Percentiles rank a stretch among this genome's conserved stretches.
phyloP scores from a whole-genome alignment of 768 basidiomycete genomes.

The Amanita muscaria region DNA sequence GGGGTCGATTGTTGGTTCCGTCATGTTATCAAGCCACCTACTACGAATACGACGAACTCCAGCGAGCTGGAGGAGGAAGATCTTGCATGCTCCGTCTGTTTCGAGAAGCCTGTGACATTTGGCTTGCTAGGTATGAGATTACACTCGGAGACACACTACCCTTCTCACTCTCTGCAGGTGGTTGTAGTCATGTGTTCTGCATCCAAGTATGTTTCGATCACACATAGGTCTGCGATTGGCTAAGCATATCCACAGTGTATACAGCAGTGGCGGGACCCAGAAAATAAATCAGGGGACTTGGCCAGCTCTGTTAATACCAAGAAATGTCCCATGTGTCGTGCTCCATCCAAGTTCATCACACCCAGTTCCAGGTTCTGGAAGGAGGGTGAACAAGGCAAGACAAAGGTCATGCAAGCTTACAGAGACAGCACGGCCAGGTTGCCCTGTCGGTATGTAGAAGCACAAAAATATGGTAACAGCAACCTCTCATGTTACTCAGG shows the following conservation, averaged over 20 bases:
- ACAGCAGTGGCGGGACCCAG: conserved; percentile 65
- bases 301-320: conserved; percentile 55
- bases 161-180: conserved; percentile 31
- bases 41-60: conserved; percentile 11
- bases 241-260: conserved; percentile 47
- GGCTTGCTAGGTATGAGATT: conserved; percentile 51
- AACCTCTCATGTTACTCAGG: conserved; percentile 26
- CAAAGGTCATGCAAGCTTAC: conserved; percentile 43
- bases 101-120: conserved; percentile 61
- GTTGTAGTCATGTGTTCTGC: conserved; percentile 76
- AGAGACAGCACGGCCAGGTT: conserved; percentile 67
- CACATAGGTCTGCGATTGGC: neutral
- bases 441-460: conserved; percentile 48
- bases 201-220: conserved; percentile 37
- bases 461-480: neutral
- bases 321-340: conserved; percentile 73
- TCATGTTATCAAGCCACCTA: conserved; percentile 30
- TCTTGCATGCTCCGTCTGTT: conserved; percentile 61
- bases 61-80: conserved; percentile 31
- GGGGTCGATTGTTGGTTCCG: conserved; percentile 72
- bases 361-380: conserved; percentile 66
- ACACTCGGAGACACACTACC: neutral
- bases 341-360: conserved; percentile 55
- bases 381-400: conserved; percentile 45
- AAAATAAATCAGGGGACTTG: conserved; percentile 41